Base-by-base conservation (phyloP, 495 filamentous ascomycete genomes). In the Penicillium cosmopolitanum region DNA sequence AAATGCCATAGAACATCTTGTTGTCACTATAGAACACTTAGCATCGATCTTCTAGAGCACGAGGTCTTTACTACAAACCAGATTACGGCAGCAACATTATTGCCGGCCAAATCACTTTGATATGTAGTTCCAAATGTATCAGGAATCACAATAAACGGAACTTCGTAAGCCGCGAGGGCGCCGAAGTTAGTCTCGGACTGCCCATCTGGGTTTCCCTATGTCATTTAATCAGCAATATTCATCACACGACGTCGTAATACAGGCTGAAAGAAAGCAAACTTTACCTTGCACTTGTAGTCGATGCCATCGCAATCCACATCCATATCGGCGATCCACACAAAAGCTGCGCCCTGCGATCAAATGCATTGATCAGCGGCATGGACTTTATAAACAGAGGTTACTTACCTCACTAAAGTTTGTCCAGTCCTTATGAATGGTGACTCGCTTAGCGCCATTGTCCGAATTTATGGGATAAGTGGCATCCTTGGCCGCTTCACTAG, bases 1-100 rank as follows among this genome's bases (percentile, higher is more conserved):
- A 68, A 50, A 77, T 74, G 6, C 74, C 74, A 44, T 77, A 77
- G 59, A 68, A 75, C 73, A 77, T 77, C 8, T 74, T 73, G 11
- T 70, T 68, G 21, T 71, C 56, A 40, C 74, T 63, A 21, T 31
- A 38, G 19, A 4, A 28, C 10, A 7, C 21, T 44, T 13, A 51
- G 16, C 34, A 40, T 42, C 16, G 1, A 2, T 6, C 7, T n/a
- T 19, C 18, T 52, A n/a, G 9, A 36, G 19, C 11, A 23, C 6
- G 34, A n/a, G 23, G 21, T 2, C 12, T 25, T 13, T 36, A 11
- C 18, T 13, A 19, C 21, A 34, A 61, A 77, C 74, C 74, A 77
- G 34, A 77, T 77, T 0, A 77, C 71, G 0, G 74, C 74, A n/a
- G 61, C 71, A 6, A 77, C 18, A 48, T 75, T 75, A 36, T 77